phyloP scores from a whole-genome alignment of 2,329 filamentous ascomycete species.

The Stemphylium vesicarium region DNA sequence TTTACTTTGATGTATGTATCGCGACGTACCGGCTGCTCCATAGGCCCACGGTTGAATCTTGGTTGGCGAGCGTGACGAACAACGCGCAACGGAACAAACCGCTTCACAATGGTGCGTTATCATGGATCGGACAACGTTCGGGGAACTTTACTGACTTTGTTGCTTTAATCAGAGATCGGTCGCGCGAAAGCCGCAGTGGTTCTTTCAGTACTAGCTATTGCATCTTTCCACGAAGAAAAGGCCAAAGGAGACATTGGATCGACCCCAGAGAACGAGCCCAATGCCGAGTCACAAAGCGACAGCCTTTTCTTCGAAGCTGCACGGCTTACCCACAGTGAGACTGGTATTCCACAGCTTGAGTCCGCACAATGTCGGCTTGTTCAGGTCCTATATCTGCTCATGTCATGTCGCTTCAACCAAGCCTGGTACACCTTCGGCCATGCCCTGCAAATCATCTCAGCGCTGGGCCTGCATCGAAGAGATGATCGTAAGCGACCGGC shows the following conservation, averaged over 20 bases:
- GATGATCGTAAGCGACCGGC: conserved; percentile 38
- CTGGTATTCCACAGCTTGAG: conserved; percentile 60
- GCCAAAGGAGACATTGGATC: conserved; percentile 32
- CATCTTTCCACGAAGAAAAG: conserved; percentile 55
- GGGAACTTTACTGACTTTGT: neutral
- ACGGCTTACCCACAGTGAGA: conserved; percentile 53
- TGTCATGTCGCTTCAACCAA: conserved; percentile 64
- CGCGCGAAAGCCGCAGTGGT: conserved; percentile 52
- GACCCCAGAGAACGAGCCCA: conserved; percentile 32
- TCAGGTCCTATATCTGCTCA: conserved; percentile 63
- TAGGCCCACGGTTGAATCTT: conserved; percentile 57
- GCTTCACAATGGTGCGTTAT: conserved; percentile 47
- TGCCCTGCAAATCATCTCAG: conserved; percentile 59
- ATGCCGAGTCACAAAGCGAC: conserved; percentile 42
- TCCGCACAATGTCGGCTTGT: conserved; percentile 63
- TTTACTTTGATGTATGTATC: conserved; percentile 66
- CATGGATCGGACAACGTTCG: neutral
- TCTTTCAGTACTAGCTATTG: conserved; percentile 52
- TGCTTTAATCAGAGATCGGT: conserved; percentile 26
- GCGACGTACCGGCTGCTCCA: conserved; percentile 65
- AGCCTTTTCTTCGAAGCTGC: conserved; percentile 51
- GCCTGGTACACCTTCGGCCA: conserved; percentile 66
- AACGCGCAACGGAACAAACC: conserved; percentile 29
- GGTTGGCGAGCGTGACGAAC: conserved; percentile 41
- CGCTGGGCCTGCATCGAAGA: conserved; percentile 51